Percentiles rank a stretch among this genome's conserved stretches.
Conservation (phyloP, 345 rosid species). For the Arabis hirsuta region DNA sequence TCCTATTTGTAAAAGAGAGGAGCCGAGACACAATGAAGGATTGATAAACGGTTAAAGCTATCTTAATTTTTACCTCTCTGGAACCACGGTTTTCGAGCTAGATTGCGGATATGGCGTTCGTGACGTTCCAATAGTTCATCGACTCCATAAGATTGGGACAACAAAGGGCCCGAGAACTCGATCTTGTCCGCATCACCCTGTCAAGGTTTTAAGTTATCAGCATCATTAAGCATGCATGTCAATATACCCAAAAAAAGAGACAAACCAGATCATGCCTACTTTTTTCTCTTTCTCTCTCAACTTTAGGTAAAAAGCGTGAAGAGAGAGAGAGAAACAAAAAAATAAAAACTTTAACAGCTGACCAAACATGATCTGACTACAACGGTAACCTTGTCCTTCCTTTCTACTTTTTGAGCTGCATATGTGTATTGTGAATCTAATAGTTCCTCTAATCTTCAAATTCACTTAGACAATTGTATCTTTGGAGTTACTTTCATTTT, state of each 20-base stretch:
- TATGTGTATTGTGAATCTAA: not conserved
- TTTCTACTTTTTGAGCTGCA: conserved; percentile 32
- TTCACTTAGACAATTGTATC: conserved; percentile 22
- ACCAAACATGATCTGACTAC: conserved; percentile 34
- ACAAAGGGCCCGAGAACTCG: conserved; percentile 84
- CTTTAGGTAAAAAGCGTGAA: conserved; percentile 35
- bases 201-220: conserved; percentile 33
- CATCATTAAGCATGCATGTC: conserved; percentile 43
- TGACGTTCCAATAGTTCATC: conserved; percentile 80
- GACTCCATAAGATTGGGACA: conserved; percentile 72
- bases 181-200: conserved; percentile 85
- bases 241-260: conserved; percentile 32
- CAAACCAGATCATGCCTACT: conserved; percentile 36
- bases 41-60: not conserved
- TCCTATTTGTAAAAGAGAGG: conserved; percentile 13
- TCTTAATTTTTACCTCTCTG: conserved; percentile 61
- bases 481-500: not conserved
- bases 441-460: not conserved
- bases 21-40: not conserved
- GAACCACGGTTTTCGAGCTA: conserved; percentile 89
- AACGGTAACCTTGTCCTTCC: conserved; percentile 22
- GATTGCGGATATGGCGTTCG: conserved; percentile 82
- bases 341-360: conserved; percentile 27
- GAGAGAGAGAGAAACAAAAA: conserved; percentile 3
- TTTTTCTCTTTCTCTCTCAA: conserved; percentile 31